These are phyloP conservation scores for Sophora flavescens DNA, from an alignment of 306 rosid genomes.

Conservation along the genomic window DNA sequence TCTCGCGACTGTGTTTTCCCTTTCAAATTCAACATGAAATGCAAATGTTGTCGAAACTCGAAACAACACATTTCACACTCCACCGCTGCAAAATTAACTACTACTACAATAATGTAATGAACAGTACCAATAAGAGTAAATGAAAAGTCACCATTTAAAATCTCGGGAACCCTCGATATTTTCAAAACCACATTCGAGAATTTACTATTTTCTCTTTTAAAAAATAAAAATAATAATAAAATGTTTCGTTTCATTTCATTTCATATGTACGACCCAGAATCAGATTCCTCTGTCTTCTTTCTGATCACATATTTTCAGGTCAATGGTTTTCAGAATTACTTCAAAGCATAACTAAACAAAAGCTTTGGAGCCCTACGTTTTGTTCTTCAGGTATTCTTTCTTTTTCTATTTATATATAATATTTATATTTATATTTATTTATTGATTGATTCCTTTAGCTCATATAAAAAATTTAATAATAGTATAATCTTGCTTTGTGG, in stretches of 20 bases:
- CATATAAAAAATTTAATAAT: neutral
- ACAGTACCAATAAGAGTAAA: neutral
- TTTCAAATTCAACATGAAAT: too few relatives aligned
- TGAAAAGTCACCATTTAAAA: neutral
- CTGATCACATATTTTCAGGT: constrained; percentile 25
- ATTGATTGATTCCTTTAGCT: constrained; percentile 12
- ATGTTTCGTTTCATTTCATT: too few relatives aligned
- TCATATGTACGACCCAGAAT: constrained; percentile 24
- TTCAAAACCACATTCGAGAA: constrained; percentile 10
- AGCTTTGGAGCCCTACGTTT: constrained; percentile 48
- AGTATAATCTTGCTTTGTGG: neutral
- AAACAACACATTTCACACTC: neutral
- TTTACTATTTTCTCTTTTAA: neutral
- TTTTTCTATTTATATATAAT: neutral
- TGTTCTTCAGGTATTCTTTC: constrained; percentile 55
- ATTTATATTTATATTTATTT: neutral
- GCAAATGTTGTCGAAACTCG: constrained; percentile 28
- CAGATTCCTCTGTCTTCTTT: constrained; percentile 24
- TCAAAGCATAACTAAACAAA: constrained; percentile 17
- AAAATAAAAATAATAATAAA: neutral
- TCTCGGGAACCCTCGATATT: neutral
- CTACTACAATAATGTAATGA: neutral
- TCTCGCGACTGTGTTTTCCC: neutral
- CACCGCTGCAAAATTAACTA: constrained; percentile 1
- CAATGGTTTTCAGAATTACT: constrained; percentile 32